Base-by-base conservation (phyloP, 2,329 filamentous ascomycete species). In the Aspergillus japonicus region DNA sequence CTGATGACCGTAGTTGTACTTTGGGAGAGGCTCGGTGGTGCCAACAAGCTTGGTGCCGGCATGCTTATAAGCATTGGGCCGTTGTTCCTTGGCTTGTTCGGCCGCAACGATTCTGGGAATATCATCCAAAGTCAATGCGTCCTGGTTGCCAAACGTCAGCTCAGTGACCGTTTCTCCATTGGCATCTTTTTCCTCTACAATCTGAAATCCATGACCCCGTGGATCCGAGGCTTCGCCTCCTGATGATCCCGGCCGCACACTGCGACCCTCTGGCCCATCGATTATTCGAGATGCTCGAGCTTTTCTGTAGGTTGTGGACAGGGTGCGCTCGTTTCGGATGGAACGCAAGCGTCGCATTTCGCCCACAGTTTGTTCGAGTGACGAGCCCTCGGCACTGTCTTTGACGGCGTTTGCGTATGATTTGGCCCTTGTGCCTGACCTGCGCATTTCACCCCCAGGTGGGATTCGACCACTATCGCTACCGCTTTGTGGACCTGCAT, bases 21-120 rank as follows among this genome's bases (percentile, higher is more conserved):
- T 85, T 23, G 89, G 87, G 66, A 90, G 87, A 24, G 82, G 82
- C 44, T 84, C 83, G 47, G 75, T 75, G 75, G 83, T 62, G 75
- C 81, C 61, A 77, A 84, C 72, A 85, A 89, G 69, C 87, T 90
- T 88, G 62, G 88, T 87, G 24, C 90, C 86, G 47, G 88, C 87
- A 69, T 90, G 89, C 62, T 88, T 89, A 70, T 91, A 92, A 12
- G 89, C 88, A 72, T 90, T 91, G 14, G 91, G 89, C 63, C 91
- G 84, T 73, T 96, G 92, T 72, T 98, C 94, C 68, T 92, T 89
- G 24, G 94, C 93, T 77, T 98, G 94, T 74, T 98, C 93, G 14
- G 95, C 91, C 35, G 95, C 95, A 47, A 97, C 93, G 69, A 99
- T 96, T 64, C 95, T 86, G 8, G 95, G 92, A 67, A 99, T 98